Conservation (phyloP, 169 alveolate species). For the Perkinsus olseni region DNA sequence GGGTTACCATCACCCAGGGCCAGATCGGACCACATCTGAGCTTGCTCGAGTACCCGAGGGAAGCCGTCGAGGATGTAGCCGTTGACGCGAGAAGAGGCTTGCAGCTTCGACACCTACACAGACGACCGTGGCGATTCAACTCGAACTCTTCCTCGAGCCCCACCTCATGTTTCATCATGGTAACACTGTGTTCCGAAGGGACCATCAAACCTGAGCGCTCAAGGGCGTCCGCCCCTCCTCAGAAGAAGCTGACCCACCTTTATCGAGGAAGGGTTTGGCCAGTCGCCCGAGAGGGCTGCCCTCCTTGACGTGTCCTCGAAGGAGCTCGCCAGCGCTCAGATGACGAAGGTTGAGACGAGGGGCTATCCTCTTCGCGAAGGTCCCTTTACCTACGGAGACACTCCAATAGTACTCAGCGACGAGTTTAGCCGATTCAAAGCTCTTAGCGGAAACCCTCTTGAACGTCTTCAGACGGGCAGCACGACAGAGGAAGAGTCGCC, state of each 20-base stretch:
- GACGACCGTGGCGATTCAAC: too few relatives aligned
- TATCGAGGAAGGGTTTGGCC: constrained; percentile 7
- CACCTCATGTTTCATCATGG: constrained; percentile 5
- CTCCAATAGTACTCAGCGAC: too few relatives aligned
- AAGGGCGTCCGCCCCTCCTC: background rate
- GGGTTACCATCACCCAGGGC: background rate
- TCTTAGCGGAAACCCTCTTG: too few relatives aligned
- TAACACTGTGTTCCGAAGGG: constrained; percentile 29
- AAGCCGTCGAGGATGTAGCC: constrained; percentile 45
- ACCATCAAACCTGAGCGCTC: constrained; percentile 6
- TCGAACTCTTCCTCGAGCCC: too few relatives aligned
- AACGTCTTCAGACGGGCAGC: too few relatives aligned
- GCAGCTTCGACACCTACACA: background rate
- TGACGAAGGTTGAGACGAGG: constrained; percentile 17
- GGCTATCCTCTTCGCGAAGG: constrained; percentile 23
- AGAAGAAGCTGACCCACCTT: constrained; percentile 13
- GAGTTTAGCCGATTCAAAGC: too few relatives aligned
- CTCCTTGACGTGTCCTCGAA: constrained; percentile 18
- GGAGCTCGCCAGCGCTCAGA: constrained; percentile 32
- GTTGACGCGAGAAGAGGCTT: background rate
- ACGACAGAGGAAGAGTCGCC: background rate
- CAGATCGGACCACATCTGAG: background rate
- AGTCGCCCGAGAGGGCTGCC: constrained; percentile 7
- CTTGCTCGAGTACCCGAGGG: constrained; percentile 42
- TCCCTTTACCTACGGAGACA: constrained; percentile 17